Percentiles rank a stretch among this genome's conserved stretches.
phyloP scores from a whole-genome alignment of 169 alveolate genomes.

The Babesia ovis region DNA sequence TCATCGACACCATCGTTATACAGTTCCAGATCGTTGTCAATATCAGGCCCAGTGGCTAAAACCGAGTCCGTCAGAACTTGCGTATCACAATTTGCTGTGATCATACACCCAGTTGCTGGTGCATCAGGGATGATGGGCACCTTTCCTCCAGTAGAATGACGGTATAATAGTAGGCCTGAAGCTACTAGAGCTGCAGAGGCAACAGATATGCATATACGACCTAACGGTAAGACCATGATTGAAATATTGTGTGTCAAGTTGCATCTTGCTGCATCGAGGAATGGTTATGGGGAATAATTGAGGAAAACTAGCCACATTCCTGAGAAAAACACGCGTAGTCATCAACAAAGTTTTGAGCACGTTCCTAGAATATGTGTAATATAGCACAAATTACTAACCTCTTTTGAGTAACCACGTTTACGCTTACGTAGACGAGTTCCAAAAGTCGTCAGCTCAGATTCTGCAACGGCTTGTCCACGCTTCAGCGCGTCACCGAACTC shows the following conservation, averaged over 20 bases:
- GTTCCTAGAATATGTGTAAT: conserved; percentile 6
- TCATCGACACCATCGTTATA: not conserved
- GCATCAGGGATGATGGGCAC: not conserved
- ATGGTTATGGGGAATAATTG: not conserved
- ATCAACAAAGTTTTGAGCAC: conserved; percentile 40
- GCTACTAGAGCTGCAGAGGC: not conserved
- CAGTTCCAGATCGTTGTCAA: not conserved
- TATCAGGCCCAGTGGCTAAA: not conserved
- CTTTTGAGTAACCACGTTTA: conserved; percentile 9
- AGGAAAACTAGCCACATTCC: conserved; percentile 40
- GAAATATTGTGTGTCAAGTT: not conserved
- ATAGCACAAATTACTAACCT: conserved; percentile 14
- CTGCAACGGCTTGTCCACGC: conserved; percentile 46
- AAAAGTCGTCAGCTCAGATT: conserved; percentile 40
- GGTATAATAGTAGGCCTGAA: not conserved
- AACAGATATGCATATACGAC: not conserved
- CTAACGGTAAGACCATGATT: not conserved
- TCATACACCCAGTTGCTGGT: not conserved
- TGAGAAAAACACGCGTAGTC: conserved; percentile 39
- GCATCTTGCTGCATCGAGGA: not conserved
- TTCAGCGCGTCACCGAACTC: conserved; percentile 80
- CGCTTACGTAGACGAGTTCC: conserved; percentile 48
- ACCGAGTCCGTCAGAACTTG: not conserved
- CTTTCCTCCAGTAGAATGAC: not conserved
- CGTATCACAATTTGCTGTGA: not conserved